Percentiles rank a stretch among this genome's conserved stretches.
Evolutionary conservation across 768 basidiomycete species (phyloP).

Genomic region (Flagelloscypha sp.): DNA sequence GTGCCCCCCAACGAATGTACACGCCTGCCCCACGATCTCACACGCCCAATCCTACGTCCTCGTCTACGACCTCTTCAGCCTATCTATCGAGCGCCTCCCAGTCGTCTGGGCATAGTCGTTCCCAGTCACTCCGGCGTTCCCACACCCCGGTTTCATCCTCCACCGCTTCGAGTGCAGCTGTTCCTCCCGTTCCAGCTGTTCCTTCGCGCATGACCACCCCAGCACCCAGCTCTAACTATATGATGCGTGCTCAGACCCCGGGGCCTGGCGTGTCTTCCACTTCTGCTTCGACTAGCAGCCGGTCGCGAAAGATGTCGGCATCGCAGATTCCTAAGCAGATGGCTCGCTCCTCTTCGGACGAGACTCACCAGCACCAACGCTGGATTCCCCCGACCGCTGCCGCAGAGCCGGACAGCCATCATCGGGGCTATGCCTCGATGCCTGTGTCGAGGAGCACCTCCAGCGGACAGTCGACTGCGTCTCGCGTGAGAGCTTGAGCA

Average conservation of each 20-base stretch:
- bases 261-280: conserved; percentile 10
- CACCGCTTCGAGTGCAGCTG: conserved; percentile 21
- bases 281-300: conserved; percentile 7
- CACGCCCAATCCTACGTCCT: conserved; percentile 15
- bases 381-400: conserved; percentile 49
- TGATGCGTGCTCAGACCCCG: conserved; percentile 19
- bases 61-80: conserved; percentile 25
- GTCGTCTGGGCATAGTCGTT: no score
- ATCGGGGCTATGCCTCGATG: no score
- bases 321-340: conserved; percentile 51
- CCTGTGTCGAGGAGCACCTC: no score
- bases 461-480: no score
- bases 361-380: conserved; percentile 55
- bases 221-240: conserved; percentile 13
- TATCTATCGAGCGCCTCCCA: conserved; percentile 8
- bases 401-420: no score
- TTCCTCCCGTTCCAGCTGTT: conserved; percentile 22
- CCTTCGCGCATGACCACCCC: conserved; percentile 20
- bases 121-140: conserved; percentile 17
- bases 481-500: no score
- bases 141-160: conserved; percentile 24
- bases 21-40: conserved; percentile 26
- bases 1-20: conserved; percentile 32
- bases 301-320: conserved; percentile 36
- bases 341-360: conserved; percentile 54